A percentile compares a stretch with the other conserved stretches of the same genome.
Conservation (phyloP, 2,329 filamentous ascomycete genomes). For the Arthrobotrys iridis region DNA sequence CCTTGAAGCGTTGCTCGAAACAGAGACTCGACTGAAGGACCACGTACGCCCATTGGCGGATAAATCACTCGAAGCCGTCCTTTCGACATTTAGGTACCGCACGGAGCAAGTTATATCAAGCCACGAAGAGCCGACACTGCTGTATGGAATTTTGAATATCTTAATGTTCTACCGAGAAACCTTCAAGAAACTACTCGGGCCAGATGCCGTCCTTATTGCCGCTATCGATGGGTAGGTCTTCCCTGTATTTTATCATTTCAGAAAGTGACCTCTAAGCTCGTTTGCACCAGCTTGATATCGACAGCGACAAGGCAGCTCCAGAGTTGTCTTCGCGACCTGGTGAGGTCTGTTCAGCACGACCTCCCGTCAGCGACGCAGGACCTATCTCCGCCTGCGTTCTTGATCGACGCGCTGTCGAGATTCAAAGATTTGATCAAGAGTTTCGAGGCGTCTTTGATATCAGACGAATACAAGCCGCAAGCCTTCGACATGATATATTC, state of each 20-base stretch:
- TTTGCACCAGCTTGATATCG: conserved; percentile 69
- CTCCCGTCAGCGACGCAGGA: conserved; percentile 76
- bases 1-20: conserved; percentile 78
- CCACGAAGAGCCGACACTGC: conserved; percentile 86
- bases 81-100: conserved; percentile 61
- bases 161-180: conserved; percentile 88
- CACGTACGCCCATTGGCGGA: conserved; percentile 74
- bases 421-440: conserved; percentile 82
- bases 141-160: conserved; percentile 90
- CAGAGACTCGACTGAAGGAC: conserved; percentile 66
- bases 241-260: background rate
- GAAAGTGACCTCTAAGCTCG: background rate
- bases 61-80: conserved; percentile 67
- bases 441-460: conserved; percentile 81
- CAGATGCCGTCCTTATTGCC: conserved; percentile 74
- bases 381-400: conserved; percentile 79
- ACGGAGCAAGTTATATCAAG: conserved; percentile 91
- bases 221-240: conserved; percentile 65
- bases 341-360: conserved; percentile 77
- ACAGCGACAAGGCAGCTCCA: conserved; percentile 86
- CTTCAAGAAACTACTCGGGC: conserved; percentile 80
- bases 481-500: conserved; percentile 79
- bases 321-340: conserved; percentile 80
- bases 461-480: conserved; percentile 69
- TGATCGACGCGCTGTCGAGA: conserved; percentile 81